phyloP scores from a whole-genome alignment of 1,284 basidiomycete species.

The Cutaneotrichosporon dermatis region DNA sequence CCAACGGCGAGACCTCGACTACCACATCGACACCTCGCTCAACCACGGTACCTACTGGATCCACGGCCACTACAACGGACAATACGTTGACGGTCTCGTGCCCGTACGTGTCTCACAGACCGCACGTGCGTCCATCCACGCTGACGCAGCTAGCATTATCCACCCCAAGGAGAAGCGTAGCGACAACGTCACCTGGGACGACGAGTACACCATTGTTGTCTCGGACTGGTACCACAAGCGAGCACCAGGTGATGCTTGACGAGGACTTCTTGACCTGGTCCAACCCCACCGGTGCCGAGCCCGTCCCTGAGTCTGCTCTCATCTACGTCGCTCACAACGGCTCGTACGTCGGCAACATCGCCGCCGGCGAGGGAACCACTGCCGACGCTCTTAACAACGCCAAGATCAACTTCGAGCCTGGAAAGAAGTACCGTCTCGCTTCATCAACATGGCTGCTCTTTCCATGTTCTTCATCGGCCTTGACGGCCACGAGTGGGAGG shows the following conservation, averaged over 20 bases:
- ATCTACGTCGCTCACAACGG: constrained; percentile 73
- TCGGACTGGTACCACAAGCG: constrained; percentile 76
- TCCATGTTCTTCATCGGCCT: constrained; percentile 76
- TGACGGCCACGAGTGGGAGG: constrained; percentile 82
- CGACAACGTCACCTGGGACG: constrained; percentile 65
- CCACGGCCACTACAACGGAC: constrained; percentile 63
- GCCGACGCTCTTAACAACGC: constrained; percentile 60
- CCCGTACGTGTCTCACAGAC: background rate
- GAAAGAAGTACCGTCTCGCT: constrained; percentile 62
- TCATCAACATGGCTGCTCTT: constrained; percentile 67
- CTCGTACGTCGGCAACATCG: constrained; percentile 57
- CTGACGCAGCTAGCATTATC: constrained; percentile 58
- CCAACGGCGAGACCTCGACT: constrained; percentile 69
- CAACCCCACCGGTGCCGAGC: constrained; percentile 80
- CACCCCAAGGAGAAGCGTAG: constrained; percentile 56
- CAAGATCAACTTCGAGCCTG: constrained; percentile 73
- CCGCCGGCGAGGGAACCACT: constrained; percentile 59
- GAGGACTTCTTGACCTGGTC: constrained; percentile 65
- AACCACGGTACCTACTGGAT: constrained; percentile 78
- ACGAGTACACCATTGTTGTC: constrained; percentile 80
- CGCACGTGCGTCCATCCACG: background rate
- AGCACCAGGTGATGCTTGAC: constrained; percentile 58
- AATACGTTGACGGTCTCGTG: constrained; percentile 63
- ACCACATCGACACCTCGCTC: constrained; percentile 64
- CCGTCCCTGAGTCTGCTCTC: constrained; percentile 75